These are phyloP conservation scores for Antitrichia curtipendula DNA, from an alignment of 225 moss, liverwort and hornwort species.

Conservation along the genomic window DNA sequence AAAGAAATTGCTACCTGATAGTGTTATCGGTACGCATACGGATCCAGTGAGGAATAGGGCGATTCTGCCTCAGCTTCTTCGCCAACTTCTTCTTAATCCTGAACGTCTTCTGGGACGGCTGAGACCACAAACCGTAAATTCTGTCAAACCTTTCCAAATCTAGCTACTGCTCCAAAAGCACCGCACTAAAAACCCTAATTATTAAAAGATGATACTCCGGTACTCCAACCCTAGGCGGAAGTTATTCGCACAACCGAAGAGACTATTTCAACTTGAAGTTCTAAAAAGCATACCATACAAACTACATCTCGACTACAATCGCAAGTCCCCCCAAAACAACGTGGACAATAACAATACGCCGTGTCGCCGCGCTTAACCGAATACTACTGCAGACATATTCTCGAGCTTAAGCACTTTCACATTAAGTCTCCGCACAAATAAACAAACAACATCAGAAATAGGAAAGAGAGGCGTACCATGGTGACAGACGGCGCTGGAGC, in stretches of 20 bases:
- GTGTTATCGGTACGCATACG: constrained; percentile 89
- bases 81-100: constrained; percentile 89
- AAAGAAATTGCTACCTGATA: constrained; percentile 28
- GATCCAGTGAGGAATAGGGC: constrained; percentile 93
- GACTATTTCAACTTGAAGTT: background rate
- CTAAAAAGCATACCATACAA: background rate
- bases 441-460: too few relatives aligned
- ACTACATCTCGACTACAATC: too few relatives aligned
- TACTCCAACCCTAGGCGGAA: background rate
- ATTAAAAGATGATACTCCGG: background rate
- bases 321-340: too few relatives aligned
- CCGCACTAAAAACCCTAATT: background rate
- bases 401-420: too few relatives aligned
- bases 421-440: background rate
- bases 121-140: background rate
- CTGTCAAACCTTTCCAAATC: background rate
- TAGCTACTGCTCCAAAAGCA: background rate
- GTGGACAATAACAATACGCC: background rate
- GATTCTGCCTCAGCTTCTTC: constrained; percentile 90
- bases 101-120: constrained; percentile 92
- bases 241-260: too few relatives aligned
- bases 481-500: constrained; percentile 4
- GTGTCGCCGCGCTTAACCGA: background rate
- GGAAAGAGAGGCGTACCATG: constrained; percentile 3
- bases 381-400: background rate